Percentiles rank a stretch among this genome's conserved stretches.
Conservation (phyloP, 805 yeast species). For the Starmera quercuum region DNA sequence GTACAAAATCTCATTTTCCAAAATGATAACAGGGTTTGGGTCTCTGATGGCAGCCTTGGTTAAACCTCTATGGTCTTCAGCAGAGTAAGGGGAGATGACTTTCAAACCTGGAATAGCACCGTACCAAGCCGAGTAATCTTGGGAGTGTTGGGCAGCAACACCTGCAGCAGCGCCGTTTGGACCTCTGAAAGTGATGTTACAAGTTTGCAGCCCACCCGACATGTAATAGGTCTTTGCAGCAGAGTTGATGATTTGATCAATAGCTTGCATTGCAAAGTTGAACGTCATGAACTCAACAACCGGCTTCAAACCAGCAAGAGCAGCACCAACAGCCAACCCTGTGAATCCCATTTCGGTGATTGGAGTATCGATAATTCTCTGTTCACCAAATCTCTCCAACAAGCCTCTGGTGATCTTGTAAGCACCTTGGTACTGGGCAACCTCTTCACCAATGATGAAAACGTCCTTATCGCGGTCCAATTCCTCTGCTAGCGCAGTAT, state of each 20-base stretch:
- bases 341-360: slow-evolving; percentile 99
- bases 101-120: slow-evolving; percentile 97
- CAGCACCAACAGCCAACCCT: slow-evolving; percentile 91
- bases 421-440: slow-evolving; percentile 98
- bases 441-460: slow-evolving; percentile 97
- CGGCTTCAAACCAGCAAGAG: slow-evolving; percentile 94
- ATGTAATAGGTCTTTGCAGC: slow-evolving; percentile 98
- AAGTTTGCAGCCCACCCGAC: slow-evolving; percentile 98
- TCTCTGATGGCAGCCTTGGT: slow-evolving; percentile 95
- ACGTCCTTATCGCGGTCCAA: slow-evolving; percentile 92
- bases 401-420: slow-evolving; percentile 95
- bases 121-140: slow-evolving; percentile 96
- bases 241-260: slow-evolving; percentile 96
- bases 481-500: slow-evolving; percentile 94
- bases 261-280: slow-evolving; percentile 99
- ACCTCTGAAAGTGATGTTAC: slow-evolving; percentile 97
- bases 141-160: slow-evolving; percentile 99
- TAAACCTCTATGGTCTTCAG: slow-evolving; percentile 95
- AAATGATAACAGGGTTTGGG: slow-evolving; percentile 94
- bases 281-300: slow-evolving; percentile 98
- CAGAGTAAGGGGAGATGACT: slow-evolving; percentile 90
- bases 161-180: slow-evolving; percentile 99
- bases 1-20: slow-evolving; percentile 93
- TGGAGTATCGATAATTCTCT: slow-evolving; percentile 92
- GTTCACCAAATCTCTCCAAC: slow-evolving; percentile 90